Evolutionary conservation across 805 yeast species (phyloP).

Genomic region (Brettanomyces bruxellensis): DNA sequence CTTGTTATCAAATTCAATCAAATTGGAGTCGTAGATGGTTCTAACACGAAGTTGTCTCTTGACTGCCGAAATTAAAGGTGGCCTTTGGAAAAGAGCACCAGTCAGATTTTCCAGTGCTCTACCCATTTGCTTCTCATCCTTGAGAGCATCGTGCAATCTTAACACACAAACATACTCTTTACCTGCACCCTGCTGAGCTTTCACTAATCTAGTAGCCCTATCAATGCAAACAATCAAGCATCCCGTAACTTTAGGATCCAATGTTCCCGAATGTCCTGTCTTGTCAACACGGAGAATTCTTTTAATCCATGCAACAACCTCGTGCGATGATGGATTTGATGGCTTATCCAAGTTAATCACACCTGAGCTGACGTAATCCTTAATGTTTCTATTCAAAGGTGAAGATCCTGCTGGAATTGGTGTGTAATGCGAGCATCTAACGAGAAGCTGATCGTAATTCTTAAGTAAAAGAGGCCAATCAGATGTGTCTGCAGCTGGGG

Average conservation of each 20-base stretch:
- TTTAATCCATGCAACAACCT: constrained; percentile 99
- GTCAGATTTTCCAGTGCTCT: constrained; percentile 88
- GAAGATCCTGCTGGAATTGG: constrained; percentile 95
- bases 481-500: constrained; percentile 77
- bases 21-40: constrained; percentile 92
- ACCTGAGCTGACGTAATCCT: constrained; percentile 86
- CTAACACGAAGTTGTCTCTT: constrained; percentile 98
- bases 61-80: constrained; percentile 97
- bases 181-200: constrained; percentile 99
- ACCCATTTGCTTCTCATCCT: constrained; percentile 79
- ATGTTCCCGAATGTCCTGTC: constrained; percentile 98
- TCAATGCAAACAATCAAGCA: constrained; percentile 97
- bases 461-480: constrained; percentile 94
- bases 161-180: constrained; percentile 98
- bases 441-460: constrained; percentile 87
- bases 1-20: constrained; percentile 94
- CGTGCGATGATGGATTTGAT: constrained; percentile 96
- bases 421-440: constrained; percentile 94
- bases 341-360: constrained; percentile 97
- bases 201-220: constrained; percentile 95
- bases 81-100: constrained; percentile 98
- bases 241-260: constrained; percentile 96
- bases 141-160: constrained; percentile 86
- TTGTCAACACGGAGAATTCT: constrained; percentile 91
- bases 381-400: constrained; percentile 89